A percentile compares a stretch with the other conserved stretches of the same genome.
phyloP scores from a whole-genome alignment of 140 eudicot genomes.

The Oenanthe javanica region DNA sequence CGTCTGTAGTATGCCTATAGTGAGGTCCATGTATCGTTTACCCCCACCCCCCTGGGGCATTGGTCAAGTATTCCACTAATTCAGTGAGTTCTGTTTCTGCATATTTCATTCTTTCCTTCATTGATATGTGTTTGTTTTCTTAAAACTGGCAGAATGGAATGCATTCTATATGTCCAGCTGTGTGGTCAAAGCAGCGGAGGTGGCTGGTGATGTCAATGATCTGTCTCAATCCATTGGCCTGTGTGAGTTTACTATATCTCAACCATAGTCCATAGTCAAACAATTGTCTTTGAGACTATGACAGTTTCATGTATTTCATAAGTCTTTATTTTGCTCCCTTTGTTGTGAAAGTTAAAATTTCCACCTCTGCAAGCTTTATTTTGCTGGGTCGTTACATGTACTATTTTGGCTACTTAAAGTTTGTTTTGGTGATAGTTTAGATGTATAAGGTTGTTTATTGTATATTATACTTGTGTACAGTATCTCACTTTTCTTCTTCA shows the following conservation, averaged over 20 bases:
- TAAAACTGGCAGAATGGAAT: constrained; percentile 51
- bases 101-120: background rate
- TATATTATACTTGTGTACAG: background rate
- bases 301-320: background rate
- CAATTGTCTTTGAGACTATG: background rate
- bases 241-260: constrained; percentile 47
- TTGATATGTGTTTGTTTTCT: background rate
- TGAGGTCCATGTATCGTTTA: too few species aligned
- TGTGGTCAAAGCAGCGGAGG: constrained; percentile 95
- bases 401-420: background rate
- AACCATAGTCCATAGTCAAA: background rate
- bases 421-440: background rate
- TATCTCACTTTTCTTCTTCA: background rate
- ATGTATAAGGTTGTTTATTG: background rate
- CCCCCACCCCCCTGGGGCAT: too few species aligned
- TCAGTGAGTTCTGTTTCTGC: background rate
- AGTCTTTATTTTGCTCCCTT: background rate
- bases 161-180: constrained; percentile 97
- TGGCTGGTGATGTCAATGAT: constrained; percentile 98
- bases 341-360: background rate
- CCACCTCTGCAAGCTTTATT: background rate
- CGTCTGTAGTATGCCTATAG: background rate
- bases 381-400: background rate
- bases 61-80: background rate
- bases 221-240: constrained; percentile 87